A percentile compares a stretch with the other conserved stretches of the same genome.
phyloP scores from a whole-genome alignment of 208 protist genomes.

The Herpetomonas tarakana region DNA sequence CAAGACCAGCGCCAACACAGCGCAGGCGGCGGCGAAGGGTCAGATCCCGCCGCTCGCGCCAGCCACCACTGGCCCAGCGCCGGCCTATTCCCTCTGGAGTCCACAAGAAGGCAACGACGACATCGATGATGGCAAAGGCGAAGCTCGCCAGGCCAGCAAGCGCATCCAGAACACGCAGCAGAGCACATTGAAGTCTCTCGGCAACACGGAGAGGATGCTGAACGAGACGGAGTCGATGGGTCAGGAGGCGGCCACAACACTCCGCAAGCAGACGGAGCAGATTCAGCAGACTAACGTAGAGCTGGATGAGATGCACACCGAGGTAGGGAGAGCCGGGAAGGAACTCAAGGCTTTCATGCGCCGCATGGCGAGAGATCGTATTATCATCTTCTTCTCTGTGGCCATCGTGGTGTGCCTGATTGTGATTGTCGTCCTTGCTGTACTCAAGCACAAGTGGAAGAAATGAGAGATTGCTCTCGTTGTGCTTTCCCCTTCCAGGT shows the following conservation, averaged over 20 bases:
- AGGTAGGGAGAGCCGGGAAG: conserved; percentile 30
- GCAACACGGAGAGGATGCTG: conserved; percentile 54
- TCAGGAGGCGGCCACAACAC: conserved; percentile 48
- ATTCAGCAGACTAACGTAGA: conserved; percentile 62
- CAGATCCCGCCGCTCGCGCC: background rate
- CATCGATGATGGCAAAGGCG: conserved; percentile 20
- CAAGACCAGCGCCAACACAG: too few species aligned
- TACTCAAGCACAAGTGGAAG: conserved; percentile 35
- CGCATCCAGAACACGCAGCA: conserved; percentile 58
- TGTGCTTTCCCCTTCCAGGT: background rate
- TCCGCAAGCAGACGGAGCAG: conserved; percentile 72
- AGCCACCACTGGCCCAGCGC: background rate
- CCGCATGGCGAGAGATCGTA: conserved; percentile 77
- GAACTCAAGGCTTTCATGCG: conserved; percentile 70
- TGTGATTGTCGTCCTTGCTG: conserved; percentile 54
- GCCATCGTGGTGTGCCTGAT: conserved; percentile 82
- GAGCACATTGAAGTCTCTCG: conserved; percentile 52
- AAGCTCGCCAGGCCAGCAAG: conserved; percentile 28
- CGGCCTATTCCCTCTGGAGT: background rate
- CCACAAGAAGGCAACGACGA: background rate
- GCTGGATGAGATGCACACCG: conserved; percentile 45
- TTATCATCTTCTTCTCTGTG: conserved; percentile 81
- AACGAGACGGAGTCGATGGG: conserved; percentile 69
- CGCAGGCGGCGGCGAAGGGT: background rate
- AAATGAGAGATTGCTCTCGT: conserved; percentile 8